Evolutionary conservation across 139 green algal genomes (phyloP).

Genomic region (Chlamydomonas applanata): DNA sequence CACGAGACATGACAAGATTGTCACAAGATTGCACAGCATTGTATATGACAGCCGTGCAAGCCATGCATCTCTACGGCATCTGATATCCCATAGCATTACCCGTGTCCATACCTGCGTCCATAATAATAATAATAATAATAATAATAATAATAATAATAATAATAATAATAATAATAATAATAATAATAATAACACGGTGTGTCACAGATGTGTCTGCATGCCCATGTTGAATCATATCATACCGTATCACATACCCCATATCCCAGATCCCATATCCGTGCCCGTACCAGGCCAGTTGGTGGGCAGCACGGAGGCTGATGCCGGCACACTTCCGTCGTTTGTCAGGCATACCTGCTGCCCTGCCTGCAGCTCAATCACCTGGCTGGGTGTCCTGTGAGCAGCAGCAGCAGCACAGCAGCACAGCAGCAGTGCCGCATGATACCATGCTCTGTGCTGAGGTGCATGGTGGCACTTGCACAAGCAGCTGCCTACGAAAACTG

Average conservation of each 20-base stretch:
- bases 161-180: not conserved
- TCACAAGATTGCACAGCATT: too few species aligned
- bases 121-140: too few species aligned
- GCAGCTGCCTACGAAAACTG: too few species aligned
- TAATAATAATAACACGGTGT: too few species aligned
- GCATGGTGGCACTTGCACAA: not conserved
- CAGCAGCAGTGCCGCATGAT: not conserved
- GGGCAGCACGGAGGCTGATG: slow-evolving; percentile 48
- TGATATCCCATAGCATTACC: too few species aligned
- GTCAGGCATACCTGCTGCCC: slow-evolving; percentile 64
- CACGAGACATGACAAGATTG: too few species aligned
- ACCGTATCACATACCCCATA: not conserved
- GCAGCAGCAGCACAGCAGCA: not conserved
- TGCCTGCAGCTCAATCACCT: slow-evolving; percentile 53
- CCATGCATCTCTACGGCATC: too few species aligned
- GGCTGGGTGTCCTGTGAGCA: slow-evolving; percentile 32
- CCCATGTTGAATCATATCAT: not conserved
- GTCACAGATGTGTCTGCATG: not conserved
- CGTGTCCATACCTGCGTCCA: too few species aligned
- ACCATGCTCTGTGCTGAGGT: not conserved
- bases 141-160: too few species aligned
- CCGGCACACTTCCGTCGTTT: slow-evolving; percentile 38
- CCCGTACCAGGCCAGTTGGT: slow-evolving; percentile 15
- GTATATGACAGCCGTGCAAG: too few species aligned
- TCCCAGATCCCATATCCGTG: not conserved